phyloP scores from a whole-genome alignment of 31 red algal species.

The Odonthalia washingtoniensis region DNA sequence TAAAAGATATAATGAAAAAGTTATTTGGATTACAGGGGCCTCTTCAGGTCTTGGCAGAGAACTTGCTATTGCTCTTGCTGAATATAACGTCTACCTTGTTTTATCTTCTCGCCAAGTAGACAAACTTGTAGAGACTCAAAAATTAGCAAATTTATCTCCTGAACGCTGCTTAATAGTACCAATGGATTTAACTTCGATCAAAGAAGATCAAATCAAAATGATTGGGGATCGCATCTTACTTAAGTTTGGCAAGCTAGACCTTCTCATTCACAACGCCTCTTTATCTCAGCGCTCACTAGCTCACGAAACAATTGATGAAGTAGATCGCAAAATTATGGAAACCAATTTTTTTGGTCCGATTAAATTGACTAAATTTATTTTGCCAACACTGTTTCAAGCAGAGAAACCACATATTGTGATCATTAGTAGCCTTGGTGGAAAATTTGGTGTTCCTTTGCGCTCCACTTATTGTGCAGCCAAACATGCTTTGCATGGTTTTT shows the following conservation, averaged over 20 bases:
- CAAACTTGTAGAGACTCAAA: constrained; percentile 56
- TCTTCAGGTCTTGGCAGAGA: constrained; percentile 84
- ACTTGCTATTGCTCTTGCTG: constrained; percentile 69
- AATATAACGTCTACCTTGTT: constrained; percentile 74
- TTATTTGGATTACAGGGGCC: constrained; percentile 93
- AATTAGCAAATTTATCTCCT: constrained; percentile 55
- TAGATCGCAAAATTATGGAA: constrained; percentile 44
- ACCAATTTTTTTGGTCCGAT: constrained; percentile 72
- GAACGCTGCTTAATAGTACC: constrained; percentile 71
- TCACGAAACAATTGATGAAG: constrained; percentile 41
- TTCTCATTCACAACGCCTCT: constrained; percentile 85
- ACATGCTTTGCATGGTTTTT: constrained; percentile 76
- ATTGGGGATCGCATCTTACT: constrained; percentile 17
- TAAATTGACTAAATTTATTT: constrained; percentile 69
- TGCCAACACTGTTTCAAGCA: constrained; percentile 58
- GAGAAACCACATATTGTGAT: constrained; percentile 54
- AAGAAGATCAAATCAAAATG: constrained; percentile 24
- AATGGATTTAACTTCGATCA: constrained; percentile 56
- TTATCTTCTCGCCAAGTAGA: constrained; percentile 73
- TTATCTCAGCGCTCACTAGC: constrained; percentile 47
- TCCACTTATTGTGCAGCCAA: constrained; percentile 86
- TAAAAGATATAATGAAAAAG: constrained; percentile 47
- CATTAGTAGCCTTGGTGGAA: constrained; percentile 67
- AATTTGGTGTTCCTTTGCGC: constrained; percentile 72
- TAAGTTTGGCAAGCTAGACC: constrained; percentile 68